These are phyloP conservation scores for Penicillium sp. DNA, from an alignment of 2,329 filamentous ascomycete genomes.

Conservation along the genomic window DNA sequence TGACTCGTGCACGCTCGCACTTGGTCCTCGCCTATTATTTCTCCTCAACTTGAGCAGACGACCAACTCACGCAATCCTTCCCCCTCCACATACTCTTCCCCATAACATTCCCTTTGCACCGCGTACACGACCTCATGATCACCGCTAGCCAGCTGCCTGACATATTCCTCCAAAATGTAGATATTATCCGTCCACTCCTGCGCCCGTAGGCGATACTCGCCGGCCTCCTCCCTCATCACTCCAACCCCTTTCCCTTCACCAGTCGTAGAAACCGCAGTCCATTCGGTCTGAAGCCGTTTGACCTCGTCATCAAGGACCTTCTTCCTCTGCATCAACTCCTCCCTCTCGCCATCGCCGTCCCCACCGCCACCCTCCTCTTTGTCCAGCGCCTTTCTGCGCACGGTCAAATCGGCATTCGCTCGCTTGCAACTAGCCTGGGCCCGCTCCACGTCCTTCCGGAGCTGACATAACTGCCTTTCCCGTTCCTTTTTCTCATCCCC, in stretches of 20 bases:
- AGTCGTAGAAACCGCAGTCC: conserved; percentile 16
- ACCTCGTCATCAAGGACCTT: conserved; percentile 35
- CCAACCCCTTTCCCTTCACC: conserved; percentile 42
- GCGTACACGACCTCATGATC: conserved; percentile 51
- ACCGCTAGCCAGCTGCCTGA: conserved; percentile 43
- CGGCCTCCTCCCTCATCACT: conserved; percentile 40
- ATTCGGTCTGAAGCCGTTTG: conserved; percentile 34
- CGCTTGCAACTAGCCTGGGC: conserved; percentile 35
- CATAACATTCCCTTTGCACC: conserved; percentile 55
- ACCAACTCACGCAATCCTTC: conserved; percentile 53
- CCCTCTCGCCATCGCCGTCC: conserved; percentile 26
- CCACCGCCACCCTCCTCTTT: conserved; percentile 19
- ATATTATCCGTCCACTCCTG: conserved; percentile 52
- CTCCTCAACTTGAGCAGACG: conserved; percentile 5
- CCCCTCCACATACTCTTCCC: conserved; percentile 61
- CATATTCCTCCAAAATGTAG: conserved; percentile 48
- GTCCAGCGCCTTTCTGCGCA: conserved; percentile 41
- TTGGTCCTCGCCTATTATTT: not conserved
- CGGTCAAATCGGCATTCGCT: conserved; percentile 41
- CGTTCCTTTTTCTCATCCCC: conserved; percentile 60
- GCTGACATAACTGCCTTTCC: conserved; percentile 38
- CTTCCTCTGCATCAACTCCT: conserved; percentile 28
- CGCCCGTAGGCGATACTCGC: conserved; percentile 30
- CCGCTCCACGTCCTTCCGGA: conserved; percentile 37
- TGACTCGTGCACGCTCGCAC: conserved; percentile 3